A percentile compares a stretch with the other conserved stretches of the same genome.
phyloP scores from a whole-genome alignment of 257 asterid genomes.

The Plantago elongata region DNA sequence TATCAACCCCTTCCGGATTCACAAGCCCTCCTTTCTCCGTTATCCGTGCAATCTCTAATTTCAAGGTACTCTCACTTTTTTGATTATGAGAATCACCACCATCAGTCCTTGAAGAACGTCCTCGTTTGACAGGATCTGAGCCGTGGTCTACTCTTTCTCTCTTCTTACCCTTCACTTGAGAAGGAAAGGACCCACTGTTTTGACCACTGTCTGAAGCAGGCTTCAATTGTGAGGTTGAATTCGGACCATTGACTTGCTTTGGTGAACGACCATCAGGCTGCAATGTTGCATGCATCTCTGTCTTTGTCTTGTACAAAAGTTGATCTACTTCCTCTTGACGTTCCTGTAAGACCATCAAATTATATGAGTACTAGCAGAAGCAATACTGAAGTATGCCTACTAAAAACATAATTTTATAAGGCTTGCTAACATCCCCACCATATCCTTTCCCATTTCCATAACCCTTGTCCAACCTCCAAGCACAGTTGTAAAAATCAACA shows the following conservation, averaged over 20 bases:
- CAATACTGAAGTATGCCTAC: background rate
- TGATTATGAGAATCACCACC: slow-evolving; percentile 40
- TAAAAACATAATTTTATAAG: no score
- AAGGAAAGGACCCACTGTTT: slow-evolving; percentile 48
- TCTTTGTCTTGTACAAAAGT: slow-evolving; percentile 50
- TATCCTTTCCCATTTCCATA: no score
- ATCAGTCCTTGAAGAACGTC: slow-evolving; percentile 51
- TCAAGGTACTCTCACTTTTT: slow-evolving; percentile 47
- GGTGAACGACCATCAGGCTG: slow-evolving; percentile 84
- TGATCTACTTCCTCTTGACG: slow-evolving; percentile 71
- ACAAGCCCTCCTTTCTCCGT: slow-evolving; percentile 69
- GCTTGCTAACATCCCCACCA: no score
- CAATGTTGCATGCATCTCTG: slow-evolving; percentile 66
- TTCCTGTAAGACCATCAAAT: slow-evolving; percentile 43
- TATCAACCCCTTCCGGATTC: slow-evolving; percentile 77
- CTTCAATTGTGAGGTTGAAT: slow-evolving; percentile 56
- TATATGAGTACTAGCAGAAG: slow-evolving; percentile 5
- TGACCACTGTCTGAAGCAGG: slow-evolving; percentile 55
- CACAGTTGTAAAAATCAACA: no score
- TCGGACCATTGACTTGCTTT: slow-evolving; percentile 53
- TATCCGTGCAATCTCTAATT: slow-evolving; percentile 60
- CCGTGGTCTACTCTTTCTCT: slow-evolving; percentile 80
- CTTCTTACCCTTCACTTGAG: slow-evolving; percentile 75
- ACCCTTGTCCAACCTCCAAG: no score
- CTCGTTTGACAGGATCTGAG: slow-evolving; percentile 63